A percentile compares a stretch with the other conserved stretches of the same genome.
phyloP scores from a whole-genome alignment of 2,329 filamentous ascomycete genomes.

The Curvularia spicifera region DNA sequence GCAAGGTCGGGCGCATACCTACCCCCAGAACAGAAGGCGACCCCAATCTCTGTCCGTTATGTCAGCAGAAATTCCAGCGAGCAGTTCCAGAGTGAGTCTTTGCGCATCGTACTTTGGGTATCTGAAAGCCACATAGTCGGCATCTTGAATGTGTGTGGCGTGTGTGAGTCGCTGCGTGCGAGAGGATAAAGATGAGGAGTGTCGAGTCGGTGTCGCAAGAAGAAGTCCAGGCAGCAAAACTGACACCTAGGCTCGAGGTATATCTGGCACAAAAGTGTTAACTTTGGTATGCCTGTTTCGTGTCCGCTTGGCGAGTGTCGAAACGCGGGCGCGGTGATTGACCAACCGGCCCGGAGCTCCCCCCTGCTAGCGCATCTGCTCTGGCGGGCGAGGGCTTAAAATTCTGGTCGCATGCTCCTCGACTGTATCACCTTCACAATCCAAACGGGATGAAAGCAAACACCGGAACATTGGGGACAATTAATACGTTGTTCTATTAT shows the following conservation, averaged over 20 bases:
- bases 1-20: slow-evolving; percentile 56
- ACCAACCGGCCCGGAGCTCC: slow-evolving; percentile 15
- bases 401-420: slow-evolving; percentile 11
- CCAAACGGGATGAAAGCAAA: slow-evolving; percentile 1
- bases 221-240: neutral
- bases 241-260: slow-evolving; percentile 9
- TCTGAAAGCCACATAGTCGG: slow-evolving; percentile 96
- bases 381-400: slow-evolving; percentile 29
- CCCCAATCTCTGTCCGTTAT: slow-evolving; percentile 77
- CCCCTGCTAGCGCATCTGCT: slow-evolving; percentile 33
- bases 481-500: slow-evolving; percentile 21
- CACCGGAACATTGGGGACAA: slow-evolving; percentile 6
- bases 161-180: slow-evolving; percentile 12
- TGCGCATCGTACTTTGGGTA: slow-evolving; percentile 77
- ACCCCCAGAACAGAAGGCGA: slow-evolving; percentile 98
- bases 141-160: slow-evolving; percentile 54
- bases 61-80: slow-evolving; percentile 15
- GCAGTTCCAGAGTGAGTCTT: neutral
- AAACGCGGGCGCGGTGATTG: slow-evolving; percentile 24
- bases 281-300: slow-evolving; percentile 34
- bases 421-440: slow-evolving; percentile 1
- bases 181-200: neutral
- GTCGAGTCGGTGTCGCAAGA: neutral
- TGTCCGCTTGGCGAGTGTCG: slow-evolving; percentile 35
- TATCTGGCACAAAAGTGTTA: slow-evolving; percentile 17